A percentile compares a stretch with the other conserved stretches of the same genome.
Conservation (phyloP, 768 basidiomycete genomes). For the Lactifluus pinguis region DNA sequence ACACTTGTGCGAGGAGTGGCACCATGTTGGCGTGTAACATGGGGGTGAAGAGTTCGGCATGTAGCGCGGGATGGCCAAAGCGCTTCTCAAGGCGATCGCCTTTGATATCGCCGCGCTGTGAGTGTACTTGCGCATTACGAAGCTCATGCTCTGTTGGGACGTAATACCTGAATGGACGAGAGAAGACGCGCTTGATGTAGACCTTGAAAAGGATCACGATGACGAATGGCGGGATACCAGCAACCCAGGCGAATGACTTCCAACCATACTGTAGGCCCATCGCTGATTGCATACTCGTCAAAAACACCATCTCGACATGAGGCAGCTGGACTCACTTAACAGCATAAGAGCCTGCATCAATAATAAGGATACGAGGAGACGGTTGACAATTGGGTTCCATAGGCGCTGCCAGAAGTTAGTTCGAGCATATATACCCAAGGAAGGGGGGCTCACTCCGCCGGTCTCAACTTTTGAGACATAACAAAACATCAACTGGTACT, state of each 20-base stretch:
- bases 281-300: slow-evolving; percentile 35
- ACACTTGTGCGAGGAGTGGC: slow-evolving; percentile 66
- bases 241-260: slow-evolving; percentile 68
- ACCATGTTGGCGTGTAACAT: slow-evolving; percentile 85
- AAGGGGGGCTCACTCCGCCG: slow-evolving; percentile 62
- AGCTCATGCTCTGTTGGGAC: slow-evolving; percentile 77
- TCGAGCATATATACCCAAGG: neutral
- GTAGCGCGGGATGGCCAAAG: slow-evolving; percentile 91
- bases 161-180: slow-evolving; percentile 68
- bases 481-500: slow-evolving; percentile 96
- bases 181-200: slow-evolving; percentile 63
- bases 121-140: slow-evolving; percentile 62
- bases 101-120: slow-evolving; percentile 62
- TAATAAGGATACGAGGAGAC: slow-evolving; percentile 65
- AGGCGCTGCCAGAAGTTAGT: slow-evolving; percentile 46
- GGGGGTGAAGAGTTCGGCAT: slow-evolving; percentile 78
- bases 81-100: slow-evolving; percentile 77
- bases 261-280: slow-evolving; percentile 74
- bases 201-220: slow-evolving; percentile 77
- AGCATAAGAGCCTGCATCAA: slow-evolving; percentile 86
- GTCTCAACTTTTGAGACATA: slow-evolving; percentile 83
- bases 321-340: slow-evolving; percentile 53
- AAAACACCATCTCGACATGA: slow-evolving; percentile 3
- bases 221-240: slow-evolving; percentile 80
- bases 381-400: slow-evolving; percentile 92